Evolutionary conservation across 352 stramenopile genomes (phyloP).

Genomic region (Phytopythium litorale): DNA sequence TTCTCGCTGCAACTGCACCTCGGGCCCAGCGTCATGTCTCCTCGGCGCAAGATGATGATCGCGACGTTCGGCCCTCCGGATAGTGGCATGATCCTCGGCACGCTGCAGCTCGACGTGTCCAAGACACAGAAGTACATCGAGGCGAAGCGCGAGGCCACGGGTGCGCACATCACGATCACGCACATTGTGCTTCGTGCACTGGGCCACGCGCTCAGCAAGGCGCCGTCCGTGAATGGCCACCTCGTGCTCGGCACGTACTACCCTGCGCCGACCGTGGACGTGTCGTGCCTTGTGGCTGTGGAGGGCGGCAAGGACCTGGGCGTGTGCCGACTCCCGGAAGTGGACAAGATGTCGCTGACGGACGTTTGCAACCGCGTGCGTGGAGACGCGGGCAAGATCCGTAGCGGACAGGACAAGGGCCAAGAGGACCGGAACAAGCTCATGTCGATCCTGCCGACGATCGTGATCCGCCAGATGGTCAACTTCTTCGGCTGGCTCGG

Average conservation of each 20-base stretch:
- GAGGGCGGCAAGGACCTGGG: constrained; percentile 57
- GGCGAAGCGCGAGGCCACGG: constrained; percentile 37
- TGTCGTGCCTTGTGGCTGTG: constrained; percentile 63
- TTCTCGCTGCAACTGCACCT: constrained; percentile 52
- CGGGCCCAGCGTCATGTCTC: constrained; percentile 50
- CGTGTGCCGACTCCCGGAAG: constrained; percentile 38
- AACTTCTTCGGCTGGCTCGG: constrained; percentile 68
- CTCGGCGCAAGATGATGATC: constrained; percentile 69
- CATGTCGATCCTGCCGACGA: constrained; percentile 52
- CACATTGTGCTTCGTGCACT: constrained; percentile 63
- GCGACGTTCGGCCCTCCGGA: constrained; percentile 51
- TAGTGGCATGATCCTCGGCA: constrained; percentile 67
- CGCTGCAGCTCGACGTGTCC: constrained; percentile 63
- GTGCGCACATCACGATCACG: constrained; percentile 61
- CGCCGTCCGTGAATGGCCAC: constrained; percentile 67
- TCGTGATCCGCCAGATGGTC: constrained; percentile 41
- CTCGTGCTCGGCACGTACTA: constrained; percentile 73
- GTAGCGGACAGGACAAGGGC: constrained; percentile 48
- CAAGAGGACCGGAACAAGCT: constrained; percentile 64
- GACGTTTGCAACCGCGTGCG: constrained; percentile 41
- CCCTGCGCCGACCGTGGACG: constrained; percentile 49
- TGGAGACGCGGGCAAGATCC: constrained; percentile 47
- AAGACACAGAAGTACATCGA: constrained; percentile 59
- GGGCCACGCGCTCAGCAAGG: constrained; percentile 39
- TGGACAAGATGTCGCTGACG: constrained; percentile 56